phyloP scores from a whole-genome alignment of 805 yeast genomes.

The Candida bentonensis region DNA sequence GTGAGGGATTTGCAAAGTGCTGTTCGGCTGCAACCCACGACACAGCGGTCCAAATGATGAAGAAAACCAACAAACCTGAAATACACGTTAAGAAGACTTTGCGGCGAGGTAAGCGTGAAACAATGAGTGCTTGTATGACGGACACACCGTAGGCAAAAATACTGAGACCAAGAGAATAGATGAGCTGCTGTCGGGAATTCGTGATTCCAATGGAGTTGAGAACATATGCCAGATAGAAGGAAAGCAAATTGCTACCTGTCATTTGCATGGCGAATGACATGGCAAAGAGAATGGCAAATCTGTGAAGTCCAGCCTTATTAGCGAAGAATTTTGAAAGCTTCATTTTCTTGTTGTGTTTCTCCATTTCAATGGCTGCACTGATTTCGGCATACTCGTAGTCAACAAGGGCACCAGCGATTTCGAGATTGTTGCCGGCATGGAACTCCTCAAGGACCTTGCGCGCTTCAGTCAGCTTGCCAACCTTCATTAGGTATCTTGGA shows the following conservation, averaged over 20 bases:
- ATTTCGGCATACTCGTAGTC: slow-evolving; percentile 29
- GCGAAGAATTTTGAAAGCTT: slow-evolving; percentile 27
- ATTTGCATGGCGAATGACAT: slow-evolving; percentile 29
- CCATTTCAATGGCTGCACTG: slow-evolving; percentile 27
- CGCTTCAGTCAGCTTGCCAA: slow-evolving; percentile 30
- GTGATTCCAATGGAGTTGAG: slow-evolving; percentile 40
- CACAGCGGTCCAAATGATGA: slow-evolving; percentile 1
- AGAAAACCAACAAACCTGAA: not conserved
- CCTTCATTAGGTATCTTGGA: slow-evolving; percentile 29
- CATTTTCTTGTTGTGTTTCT: slow-evolving; percentile 22
- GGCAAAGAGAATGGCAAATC: slow-evolving; percentile 25
- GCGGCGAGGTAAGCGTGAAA: not conserved
- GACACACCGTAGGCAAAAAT: not conserved
- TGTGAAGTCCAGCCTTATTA: slow-evolving; percentile 28
- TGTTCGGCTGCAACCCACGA: not conserved
- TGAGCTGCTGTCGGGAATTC: slow-evolving; percentile 6
- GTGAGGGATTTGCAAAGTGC: not conserved
- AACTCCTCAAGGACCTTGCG: slow-evolving; percentile 24
- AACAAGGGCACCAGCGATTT: slow-evolving; percentile 18
- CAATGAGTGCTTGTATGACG: not conserved
- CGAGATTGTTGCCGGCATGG: slow-evolving; percentile 28
- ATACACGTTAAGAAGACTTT: not conserved
- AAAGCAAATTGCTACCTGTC: slow-evolving; percentile 39
- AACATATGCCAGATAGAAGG: slow-evolving; percentile 37
- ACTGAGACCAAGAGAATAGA: slow-evolving; percentile 2